Conservation (phyloP, 2,329 filamentous ascomycete species). For the Myriosclerotinia scirpicola region DNA sequence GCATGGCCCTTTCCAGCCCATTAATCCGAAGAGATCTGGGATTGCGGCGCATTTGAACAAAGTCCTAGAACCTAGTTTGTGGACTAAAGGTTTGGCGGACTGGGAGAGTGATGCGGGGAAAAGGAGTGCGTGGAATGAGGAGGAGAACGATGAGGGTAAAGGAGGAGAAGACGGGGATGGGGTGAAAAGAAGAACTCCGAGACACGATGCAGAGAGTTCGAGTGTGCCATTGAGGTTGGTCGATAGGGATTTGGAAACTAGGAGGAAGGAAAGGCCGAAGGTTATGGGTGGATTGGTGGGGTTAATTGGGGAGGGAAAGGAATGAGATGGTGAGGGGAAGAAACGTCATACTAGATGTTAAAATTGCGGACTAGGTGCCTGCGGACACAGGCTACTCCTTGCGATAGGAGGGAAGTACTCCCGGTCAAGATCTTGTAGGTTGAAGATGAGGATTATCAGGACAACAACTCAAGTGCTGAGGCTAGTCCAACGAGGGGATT, state of each 20-base stretch:
- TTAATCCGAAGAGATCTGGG: constrained; percentile 26
- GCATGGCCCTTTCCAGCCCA: constrained; percentile 36
- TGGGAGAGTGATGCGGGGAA: constrained; percentile 37
- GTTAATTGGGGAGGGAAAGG: background rate
- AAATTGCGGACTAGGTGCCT: background rate
- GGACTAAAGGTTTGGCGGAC: constrained; percentile 35
- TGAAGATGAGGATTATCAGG: background rate
- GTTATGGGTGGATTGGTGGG: constrained; percentile 18
- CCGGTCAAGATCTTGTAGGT: background rate
- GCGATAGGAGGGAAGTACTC: background rate
- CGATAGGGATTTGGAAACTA: constrained; percentile 11
- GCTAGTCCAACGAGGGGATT: background rate
- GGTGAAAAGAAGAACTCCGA: background rate
- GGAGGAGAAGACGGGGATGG: background rate
- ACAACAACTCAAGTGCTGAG: constrained; percentile 16
- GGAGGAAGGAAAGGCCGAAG: background rate
- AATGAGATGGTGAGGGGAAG: background rate
- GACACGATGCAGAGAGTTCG: background rate
- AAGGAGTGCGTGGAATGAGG: constrained; percentile 21
- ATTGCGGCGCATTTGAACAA: constrained; percentile 32
- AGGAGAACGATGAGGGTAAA: background rate
- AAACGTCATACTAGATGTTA: background rate
- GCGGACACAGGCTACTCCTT: background rate
- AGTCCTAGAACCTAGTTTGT: constrained; percentile 28
- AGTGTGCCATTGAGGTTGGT: constrained; percentile 27